Base-by-base conservation (phyloP, 441 rosid species). In the Populus trichocarpa region DNA sequence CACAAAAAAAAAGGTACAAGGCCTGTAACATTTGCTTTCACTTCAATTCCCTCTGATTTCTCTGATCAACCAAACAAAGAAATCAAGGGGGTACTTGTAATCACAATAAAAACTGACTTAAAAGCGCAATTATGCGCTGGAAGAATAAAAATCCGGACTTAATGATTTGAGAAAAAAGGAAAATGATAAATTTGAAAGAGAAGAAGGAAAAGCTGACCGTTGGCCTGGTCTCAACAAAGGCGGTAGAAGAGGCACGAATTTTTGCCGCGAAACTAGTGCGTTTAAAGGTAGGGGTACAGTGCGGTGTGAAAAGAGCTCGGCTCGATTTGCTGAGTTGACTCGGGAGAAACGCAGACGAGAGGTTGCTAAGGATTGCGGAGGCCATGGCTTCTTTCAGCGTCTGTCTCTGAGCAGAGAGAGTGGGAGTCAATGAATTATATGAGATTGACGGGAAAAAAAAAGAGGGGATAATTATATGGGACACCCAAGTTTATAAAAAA, bases 161-260 rank as follows among this genome's bases (percentile, higher is more conserved):
- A 50, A 30, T 30, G 32, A 30, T 30, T 30, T 30, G 32, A 38
- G 53, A 30, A 75, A 32, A 4, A n/a, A 25, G 25, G 25, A 46
- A 0, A 5, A 35, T 5, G 36, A 40, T 30, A 30, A 30, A 30
- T 30, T 30, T 30, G 32, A 30, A 30, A 30, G 32, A 30, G 32
- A 30, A 3, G 32, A 35, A 30, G 9, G 59, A 11, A 32, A 36
- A 25, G 9, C 84, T 26, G 83, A 87, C 89, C 79, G 65, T 77
- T 61, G 88, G 86, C 20, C 84, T 75, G 68, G 32, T 65, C 14
- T 65, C 68, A 2, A 10, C 68, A 25, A 72, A 76, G 65, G 88
- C 78, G 22, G 85, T 50, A 1, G 92, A 85, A 75, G 88, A 81
- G 65, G 90, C 90, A 23, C 72, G 85, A 75, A 82, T 30, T 84